phyloP scores from a whole-genome alignment of 495 filamentous ascomycete species.

The Umbilicaria muhlenbergii region DNA sequence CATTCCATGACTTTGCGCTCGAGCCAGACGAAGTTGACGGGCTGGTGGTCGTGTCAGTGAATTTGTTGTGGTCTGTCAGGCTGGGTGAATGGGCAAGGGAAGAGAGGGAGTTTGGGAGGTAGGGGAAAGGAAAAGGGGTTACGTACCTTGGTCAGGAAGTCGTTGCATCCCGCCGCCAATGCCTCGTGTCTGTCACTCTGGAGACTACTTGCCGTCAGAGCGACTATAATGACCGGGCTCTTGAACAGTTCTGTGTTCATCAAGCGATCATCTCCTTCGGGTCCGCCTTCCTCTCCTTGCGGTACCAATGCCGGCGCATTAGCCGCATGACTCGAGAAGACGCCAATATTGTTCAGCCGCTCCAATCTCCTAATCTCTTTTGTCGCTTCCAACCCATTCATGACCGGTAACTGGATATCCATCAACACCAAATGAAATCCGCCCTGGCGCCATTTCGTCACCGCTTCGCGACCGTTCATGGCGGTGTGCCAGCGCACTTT shows the following conservation, averaged over 20 bases:
- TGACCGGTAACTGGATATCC: slow-evolving; percentile 96
- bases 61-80: slow-evolving; percentile 1
- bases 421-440: slow-evolving; percentile 97
- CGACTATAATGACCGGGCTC: slow-evolving; percentile 93
- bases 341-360: slow-evolving; percentile 76
- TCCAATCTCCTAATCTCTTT: slow-evolving; percentile 89
- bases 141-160: slow-evolving; percentile 92
- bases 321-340: slow-evolving; percentile 40
- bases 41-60: slow-evolving; percentile 30
- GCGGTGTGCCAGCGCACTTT: slow-evolving; percentile 98
- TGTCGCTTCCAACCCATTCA: slow-evolving; percentile 94
- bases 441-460: slow-evolving; percentile 79
- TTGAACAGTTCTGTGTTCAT: slow-evolving; percentile 65
- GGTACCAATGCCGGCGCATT: slow-evolving; percentile 14
- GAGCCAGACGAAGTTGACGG: slow-evolving; percentile 94
- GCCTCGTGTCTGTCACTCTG: slow-evolving; percentile 94
- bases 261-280: slow-evolving; percentile 49
- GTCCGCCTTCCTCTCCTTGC: slow-evolving; percentile 12
- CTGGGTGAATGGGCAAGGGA: slow-evolving; percentile 2
- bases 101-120: neutral
- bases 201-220: slow-evolving; percentile 80
- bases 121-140: neutral
- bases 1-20: slow-evolving; percentile 97
- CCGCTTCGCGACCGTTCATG: slow-evolving; percentile 84
- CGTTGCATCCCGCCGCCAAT: slow-evolving; percentile 89